Percentiles rank a stretch among this genome's conserved stretches.
These are phyloP conservation scores for Senecio squalidus DNA, from an alignment of 140 eudicot species.

Conservation along the genomic window DNA sequence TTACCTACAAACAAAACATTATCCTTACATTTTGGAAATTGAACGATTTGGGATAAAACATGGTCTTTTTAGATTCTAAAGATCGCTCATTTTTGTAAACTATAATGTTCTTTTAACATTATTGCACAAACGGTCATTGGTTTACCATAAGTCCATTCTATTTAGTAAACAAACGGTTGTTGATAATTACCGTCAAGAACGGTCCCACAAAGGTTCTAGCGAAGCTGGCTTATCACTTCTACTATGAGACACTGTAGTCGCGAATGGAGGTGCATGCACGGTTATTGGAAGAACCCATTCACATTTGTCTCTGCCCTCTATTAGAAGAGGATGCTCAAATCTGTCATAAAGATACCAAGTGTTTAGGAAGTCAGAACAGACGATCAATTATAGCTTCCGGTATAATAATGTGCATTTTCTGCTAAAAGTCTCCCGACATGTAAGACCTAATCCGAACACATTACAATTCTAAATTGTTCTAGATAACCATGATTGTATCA, in stretches of 20 bases:
- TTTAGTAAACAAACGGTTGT: neutral
- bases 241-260: constrained; percentile 48
- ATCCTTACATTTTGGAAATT: constrained; percentile 8
- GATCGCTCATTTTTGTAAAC: neutral
- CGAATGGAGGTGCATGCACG: constrained; percentile 83
- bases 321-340: constrained; percentile 87
- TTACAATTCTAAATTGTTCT: neutral
- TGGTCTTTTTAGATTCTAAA: neutral
- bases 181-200: constrained; percentile 52
- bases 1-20: constrained; percentile 3
- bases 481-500: neutral
- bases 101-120: neutral
- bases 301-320: constrained; percentile 96
- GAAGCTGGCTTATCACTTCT: constrained; percentile 57
- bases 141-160: neutral
- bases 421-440: neutral
- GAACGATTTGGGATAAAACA: neutral
- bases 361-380: neutral
- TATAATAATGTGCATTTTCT: neutral
- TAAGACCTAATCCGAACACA: neutral
- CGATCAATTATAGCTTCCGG: neutral
- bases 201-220: constrained; percentile 69
- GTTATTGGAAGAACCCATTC: constrained; percentile 96
- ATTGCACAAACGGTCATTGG: neutral
- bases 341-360: constrained; percentile 26